Percentiles rank a stretch among this genome's conserved stretches.
Conservation (phyloP, 306 rosid species). For the Aeschynomene evenia region DNA sequence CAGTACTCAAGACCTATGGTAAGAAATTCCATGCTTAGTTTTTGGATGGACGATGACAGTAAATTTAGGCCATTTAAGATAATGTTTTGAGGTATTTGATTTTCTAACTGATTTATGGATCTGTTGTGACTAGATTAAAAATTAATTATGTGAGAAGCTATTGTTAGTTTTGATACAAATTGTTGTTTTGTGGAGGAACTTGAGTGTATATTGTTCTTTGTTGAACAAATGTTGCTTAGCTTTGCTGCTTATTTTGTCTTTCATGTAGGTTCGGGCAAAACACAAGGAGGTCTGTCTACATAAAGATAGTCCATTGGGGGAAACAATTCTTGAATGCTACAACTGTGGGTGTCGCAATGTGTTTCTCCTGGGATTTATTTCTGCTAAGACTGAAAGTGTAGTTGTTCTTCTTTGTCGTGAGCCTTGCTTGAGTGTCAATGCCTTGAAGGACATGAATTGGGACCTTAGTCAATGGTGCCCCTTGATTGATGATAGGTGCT, state of each 20-base stretch:
- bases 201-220: conserved; percentile 18
- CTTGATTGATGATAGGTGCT: conserved; percentile 97
- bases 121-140: neutral
- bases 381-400: conserved; percentile 99
- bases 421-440: conserved; percentile 98
- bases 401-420: conserved; percentile 98
- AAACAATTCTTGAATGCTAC: conserved; percentile 99
- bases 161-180: neutral
- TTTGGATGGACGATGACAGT: neutral
- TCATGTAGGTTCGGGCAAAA: conserved; percentile 88
- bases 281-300: conserved; percentile 99
- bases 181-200: neutral
- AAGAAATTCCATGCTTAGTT: neutral
- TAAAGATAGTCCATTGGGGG: conserved; percentile 97
- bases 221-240: conserved; percentile 21
- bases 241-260: conserved; percentile 24
- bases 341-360: conserved; percentile 99
- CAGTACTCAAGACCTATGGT: neutral
- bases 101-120: neutral
- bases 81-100: neutral
- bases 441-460: conserved; percentile 99
- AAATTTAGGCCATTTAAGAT: neutral
- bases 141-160: conserved; percentile 1
- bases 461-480: conserved; percentile 99
- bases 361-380: conserved; percentile 95